Percentiles rank a stretch among this genome's conserved stretches.
These are phyloP conservation scores for Gomphus bonarii DNA, from an alignment of 1,284 basidiomycete genomes.

Conservation along the genomic window DNA sequence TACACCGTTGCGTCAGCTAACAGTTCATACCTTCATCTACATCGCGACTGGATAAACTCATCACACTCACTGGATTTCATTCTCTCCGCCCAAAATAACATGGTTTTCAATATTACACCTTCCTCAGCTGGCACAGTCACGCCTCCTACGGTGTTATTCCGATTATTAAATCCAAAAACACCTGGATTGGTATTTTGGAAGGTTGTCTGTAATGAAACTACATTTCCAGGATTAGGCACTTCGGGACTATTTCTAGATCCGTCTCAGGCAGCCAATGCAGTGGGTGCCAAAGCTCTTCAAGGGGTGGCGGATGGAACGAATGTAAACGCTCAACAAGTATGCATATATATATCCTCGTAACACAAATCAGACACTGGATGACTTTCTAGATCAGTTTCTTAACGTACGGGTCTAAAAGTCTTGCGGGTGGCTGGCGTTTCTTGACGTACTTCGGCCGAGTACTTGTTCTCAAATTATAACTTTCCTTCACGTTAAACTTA, in stretches of 20 bases:
- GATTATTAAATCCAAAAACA: slow-evolving; percentile 18
- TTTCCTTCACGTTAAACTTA: background rate
- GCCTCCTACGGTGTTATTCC: slow-evolving; percentile 25
- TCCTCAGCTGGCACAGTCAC: slow-evolving; percentile 21
- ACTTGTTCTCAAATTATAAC: background rate
- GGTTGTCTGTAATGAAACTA: slow-evolving; percentile 30
- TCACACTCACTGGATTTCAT: slow-evolving; percentile 23
- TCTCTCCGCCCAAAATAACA: slow-evolving; percentile 20
- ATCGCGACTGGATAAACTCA: slow-evolving; percentile 31
- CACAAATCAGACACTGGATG: slow-evolving; percentile 1
- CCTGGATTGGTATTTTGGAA: slow-evolving; percentile 25
- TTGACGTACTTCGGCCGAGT: slow-evolving; percentile 23
- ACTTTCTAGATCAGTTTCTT: slow-evolving; percentile 17
- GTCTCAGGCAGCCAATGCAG: slow-evolving; percentile 14
- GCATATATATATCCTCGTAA: slow-evolving; percentile 10
- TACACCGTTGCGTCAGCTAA: slow-evolving; percentile 28
- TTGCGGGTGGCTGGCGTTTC: slow-evolving; percentile 36
- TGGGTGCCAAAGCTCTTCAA: slow-evolving; percentile 18
- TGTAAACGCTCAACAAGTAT: slow-evolving; percentile 25
- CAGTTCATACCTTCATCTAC: slow-evolving; percentile 23
- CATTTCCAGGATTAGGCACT: slow-evolving; percentile 24
- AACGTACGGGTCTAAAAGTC: slow-evolving; percentile 27
- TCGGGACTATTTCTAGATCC: slow-evolving; percentile 23
- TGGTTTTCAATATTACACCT: slow-evolving; percentile 21
- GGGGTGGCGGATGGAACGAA: slow-evolving; percentile 21